Evolutionary conservation across 1,284 basidiomycete species (phyloP), one percentile per base, ranked within the genome.

Genomic region (Mycena sp.): DNA sequence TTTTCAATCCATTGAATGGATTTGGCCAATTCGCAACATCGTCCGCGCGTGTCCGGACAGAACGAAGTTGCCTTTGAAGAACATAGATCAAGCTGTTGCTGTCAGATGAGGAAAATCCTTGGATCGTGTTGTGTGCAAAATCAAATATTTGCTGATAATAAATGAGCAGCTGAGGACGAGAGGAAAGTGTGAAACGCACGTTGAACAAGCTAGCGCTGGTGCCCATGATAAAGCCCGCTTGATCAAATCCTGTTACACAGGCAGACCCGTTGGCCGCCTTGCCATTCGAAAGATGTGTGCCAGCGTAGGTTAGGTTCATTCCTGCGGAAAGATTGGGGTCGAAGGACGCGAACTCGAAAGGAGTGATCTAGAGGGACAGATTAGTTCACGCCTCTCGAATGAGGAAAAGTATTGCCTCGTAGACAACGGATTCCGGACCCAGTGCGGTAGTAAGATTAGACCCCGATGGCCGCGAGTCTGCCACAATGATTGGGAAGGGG

Each of bases 21-120:
- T 80, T 90, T 1, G 89, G 88, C 87, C 87, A 90, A 68, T 87
- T 87, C 10, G 88, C 88, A 21, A 89, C 86, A 72, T 88, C 84
- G 50, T 88, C 80, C 3, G 81, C 81, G 49, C 83, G 79, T 19
- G 84, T 86, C 12, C 82, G 80, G 3, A 87, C 82, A 46, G 77
- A 77, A 14, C 70, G 71, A 17, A 88, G 74, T 68, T 86, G 83
- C 0, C 82, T 73, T 6, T 76, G 73, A 4, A 89, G 74, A 25
- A 85, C 73, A 54, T 83, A 82, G 37, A 87, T 70, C 25, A 83
- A 55, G 9, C 76, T 79, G 28, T 76, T 71, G 4, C 78, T 76
- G 35, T 85, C 79, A 6, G 67, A 71, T 1, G 64, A 35, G 11
- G 77, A 77, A 59, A 84, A 82, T 1, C 77, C 76, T 28, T 75